These are phyloP conservation scores for Terfezia boudieri DNA, from an alignment of 495 filamentous ascomycete genomes.

Conservation along the genomic window DNA sequence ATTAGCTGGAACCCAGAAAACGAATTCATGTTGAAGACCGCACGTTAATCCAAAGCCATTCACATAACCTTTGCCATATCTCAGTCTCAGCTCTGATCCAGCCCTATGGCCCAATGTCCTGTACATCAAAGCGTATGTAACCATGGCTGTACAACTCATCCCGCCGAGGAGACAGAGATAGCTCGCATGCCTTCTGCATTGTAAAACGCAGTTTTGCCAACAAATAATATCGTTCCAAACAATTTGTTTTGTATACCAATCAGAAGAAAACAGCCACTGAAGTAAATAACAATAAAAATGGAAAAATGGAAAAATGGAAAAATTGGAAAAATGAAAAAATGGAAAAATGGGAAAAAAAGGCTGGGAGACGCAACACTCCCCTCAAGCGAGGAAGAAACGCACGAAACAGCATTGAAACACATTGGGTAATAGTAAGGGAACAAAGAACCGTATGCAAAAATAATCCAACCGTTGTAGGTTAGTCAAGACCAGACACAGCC, in stretches of 20 bases:
- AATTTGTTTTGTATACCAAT: background rate
- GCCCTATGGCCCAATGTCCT: no score
- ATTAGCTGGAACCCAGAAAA: background rate
- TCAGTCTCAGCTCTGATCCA: no score
- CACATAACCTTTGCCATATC: no score
- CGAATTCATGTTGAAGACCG: no score
- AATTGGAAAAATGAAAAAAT: background rate
- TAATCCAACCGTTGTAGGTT: background rate
- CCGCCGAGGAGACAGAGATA: no score
- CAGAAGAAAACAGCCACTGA: background rate
- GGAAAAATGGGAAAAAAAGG: background rate
- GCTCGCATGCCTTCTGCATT: no score
- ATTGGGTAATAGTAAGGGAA: no score
- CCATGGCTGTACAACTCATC: no score
- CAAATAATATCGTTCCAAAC: background rate
- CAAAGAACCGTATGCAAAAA: background rate
- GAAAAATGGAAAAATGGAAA: background rate
- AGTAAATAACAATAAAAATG: background rate
- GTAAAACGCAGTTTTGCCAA: background rate
- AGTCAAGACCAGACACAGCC: background rate
- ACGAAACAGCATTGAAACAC: no score
- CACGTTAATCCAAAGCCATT: no score
- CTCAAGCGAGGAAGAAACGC: no score
- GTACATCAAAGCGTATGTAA: no score
- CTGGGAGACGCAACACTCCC: background rate